Evolutionary conservation across 108 stramenopile genomes (phyloP), one percentile per base, ranked within the genome.

Genomic region (Mediolabrus comicus): DNA sequence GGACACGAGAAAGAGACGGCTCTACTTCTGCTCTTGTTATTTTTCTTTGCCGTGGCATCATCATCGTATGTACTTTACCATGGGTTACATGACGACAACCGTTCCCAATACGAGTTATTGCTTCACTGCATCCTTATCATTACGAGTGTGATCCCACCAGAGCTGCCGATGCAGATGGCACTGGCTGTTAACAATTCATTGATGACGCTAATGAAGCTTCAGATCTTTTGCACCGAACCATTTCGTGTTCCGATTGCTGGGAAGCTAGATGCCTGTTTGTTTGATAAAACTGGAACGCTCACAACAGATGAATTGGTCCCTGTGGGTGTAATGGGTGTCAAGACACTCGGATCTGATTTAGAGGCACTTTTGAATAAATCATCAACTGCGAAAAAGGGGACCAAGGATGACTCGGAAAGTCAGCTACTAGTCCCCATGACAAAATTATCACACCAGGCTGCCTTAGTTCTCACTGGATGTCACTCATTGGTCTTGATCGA

Each of bases 141-240:
- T 63, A 98, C 98, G 13, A 87, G 83, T 64, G 98, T 98, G 9
- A 96, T 98, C 46, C 98, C 97, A 30, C 98, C 96, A 9, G 96
- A 98, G 81, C 80, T 98, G 17, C 98, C 98, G 3, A 96, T 97
- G 95, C 96, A 98, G 72, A 97, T 97, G 96, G 98, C 98, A 10
- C 78, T 98, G 53, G 98, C 98, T 12, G 97, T 98, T 25, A 98
- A 98, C 79, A 96, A 95, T 57, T 88, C 92, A 29, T 71, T 98
- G 19, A 96, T 98, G 96, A 94, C 97, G 0, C 77, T 98, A 79
- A 97, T 97, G 96, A 98, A 97, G 72, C 80, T 95, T 68, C 91
- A 96, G 67, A 81, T 98, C 14, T 98, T 98, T 66, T 98, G 98
- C 64, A 98, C 98, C 3, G 98, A 94, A 66, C 98, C 98, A 28